Percentiles rank a stretch among this genome's conserved stretches.
phyloP scores from a whole-genome alignment of 1,139 yeast species.

The Ogataea hybrid region DNA sequence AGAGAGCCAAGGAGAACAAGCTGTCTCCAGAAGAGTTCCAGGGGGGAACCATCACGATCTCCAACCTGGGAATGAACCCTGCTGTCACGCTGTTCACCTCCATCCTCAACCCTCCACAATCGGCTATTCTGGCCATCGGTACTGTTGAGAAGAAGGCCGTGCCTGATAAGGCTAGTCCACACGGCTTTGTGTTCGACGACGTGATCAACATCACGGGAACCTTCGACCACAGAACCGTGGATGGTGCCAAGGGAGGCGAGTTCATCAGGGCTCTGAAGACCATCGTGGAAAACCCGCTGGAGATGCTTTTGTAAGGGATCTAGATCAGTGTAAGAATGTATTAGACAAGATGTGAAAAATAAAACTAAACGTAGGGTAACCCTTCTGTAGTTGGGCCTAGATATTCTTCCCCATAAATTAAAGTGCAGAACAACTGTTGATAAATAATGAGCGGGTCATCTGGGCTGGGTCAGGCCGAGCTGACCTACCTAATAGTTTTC shows the following conservation, averaged over 20 bases:
- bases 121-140: slow-evolving; percentile 91
- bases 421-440: neutral
- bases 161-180: slow-evolving; percentile 87
- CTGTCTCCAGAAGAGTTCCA: slow-evolving; percentile 94
- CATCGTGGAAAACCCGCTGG: slow-evolving; percentile 93
- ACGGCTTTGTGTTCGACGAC: slow-evolving; percentile 90
- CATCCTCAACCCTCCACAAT: slow-evolving; percentile 96
- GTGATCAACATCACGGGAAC: slow-evolving; percentile 92
- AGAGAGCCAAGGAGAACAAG: slow-evolving; percentile 94
- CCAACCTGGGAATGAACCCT: slow-evolving; percentile 97
- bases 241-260: slow-evolving; percentile 98
- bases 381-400: too few relatives aligned
- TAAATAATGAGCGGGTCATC: slow-evolving; percentile 4
- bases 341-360: slow-evolving; percentile 2
- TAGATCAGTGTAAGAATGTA: slow-evolving; percentile 23
- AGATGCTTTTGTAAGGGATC: slow-evolving; percentile 61
- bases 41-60: slow-evolving; percentile 98
- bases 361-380: slow-evolving; percentile 5
- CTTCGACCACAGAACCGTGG: slow-evolving; percentile 95
- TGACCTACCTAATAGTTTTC: slow-evolving; percentile 23
- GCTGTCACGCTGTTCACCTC: slow-evolving; percentile 94
- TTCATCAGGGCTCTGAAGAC: slow-evolving; percentile 91
- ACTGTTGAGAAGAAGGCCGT: slow-evolving; percentile 91
- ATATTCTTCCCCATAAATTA: slow-evolving; percentile 3
- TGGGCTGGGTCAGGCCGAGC: slow-evolving; percentile 20